Percentiles rank a stretch among this genome's conserved stretches.
phyloP scores from a whole-genome alignment of 768 basidiomycete species.

The Podaxis mareebaensis region DNA sequence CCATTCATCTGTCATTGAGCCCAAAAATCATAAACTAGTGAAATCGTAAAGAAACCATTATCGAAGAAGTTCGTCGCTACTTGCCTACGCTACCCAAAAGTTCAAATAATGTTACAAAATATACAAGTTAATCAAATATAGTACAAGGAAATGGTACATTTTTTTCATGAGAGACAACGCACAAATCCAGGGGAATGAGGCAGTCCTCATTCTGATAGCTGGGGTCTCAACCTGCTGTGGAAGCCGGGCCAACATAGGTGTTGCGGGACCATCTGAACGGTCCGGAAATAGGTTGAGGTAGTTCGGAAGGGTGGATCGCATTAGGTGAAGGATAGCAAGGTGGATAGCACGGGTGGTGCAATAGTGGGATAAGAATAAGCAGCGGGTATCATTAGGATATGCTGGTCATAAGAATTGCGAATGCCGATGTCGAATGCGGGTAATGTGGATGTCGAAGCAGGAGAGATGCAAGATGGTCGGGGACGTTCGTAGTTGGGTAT shows the following conservation, averaged over 20 bases:
- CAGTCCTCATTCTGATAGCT: neutral
- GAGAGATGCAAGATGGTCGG: neutral
- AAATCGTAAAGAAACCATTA: constrained; percentile 11
- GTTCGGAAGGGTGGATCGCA: neutral
- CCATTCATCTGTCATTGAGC: constrained; percentile 11
- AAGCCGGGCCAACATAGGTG: neutral
- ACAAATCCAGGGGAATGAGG: neutral
- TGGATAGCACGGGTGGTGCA: constrained; percentile 13
- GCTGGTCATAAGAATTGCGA: constrained; percentile 5
- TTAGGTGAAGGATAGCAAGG: neutral
- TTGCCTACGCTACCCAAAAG: constrained; percentile 15
- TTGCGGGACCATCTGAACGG: neutral
- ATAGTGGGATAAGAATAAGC: constrained; percentile 18
- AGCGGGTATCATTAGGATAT: constrained; percentile 20
- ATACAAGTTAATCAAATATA: constrained; percentile 8
- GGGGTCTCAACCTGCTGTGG: neutral
- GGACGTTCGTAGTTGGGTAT: constrained; percentile 5
- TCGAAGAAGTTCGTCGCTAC: constrained; percentile 6
- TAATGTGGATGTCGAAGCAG: neutral
- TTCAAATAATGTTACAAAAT: constrained; percentile 15
- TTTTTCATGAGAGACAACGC: constrained; percentile 6
- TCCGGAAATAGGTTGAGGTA: neutral
- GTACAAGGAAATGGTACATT: constrained; percentile 15
- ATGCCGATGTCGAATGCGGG: constrained; percentile 11
- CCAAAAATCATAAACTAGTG: constrained; percentile 9